Conservation (phyloP, 441 rosid genomes). For the Syzygium malaccense region DNA sequence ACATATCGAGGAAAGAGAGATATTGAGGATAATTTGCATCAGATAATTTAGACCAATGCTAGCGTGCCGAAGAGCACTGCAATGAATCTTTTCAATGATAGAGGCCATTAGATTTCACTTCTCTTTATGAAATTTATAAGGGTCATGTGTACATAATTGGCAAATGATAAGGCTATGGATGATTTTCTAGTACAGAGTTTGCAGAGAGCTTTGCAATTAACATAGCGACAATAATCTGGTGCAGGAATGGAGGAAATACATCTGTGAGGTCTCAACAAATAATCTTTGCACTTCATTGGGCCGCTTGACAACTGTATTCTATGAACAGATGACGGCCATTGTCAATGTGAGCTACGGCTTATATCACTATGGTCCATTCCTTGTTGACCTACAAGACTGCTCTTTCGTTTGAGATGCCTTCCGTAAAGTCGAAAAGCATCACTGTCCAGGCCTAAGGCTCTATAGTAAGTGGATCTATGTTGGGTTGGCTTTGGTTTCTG, state of each 20-base stretch:
- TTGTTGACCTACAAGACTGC: conserved; percentile 37
- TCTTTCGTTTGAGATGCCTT: conserved; percentile 39
- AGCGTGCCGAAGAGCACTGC: neutral
- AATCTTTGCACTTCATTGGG: conserved; percentile 35
- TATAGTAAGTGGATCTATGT: conserved; percentile 44
- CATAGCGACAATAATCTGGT: neutral
- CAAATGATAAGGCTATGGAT: neutral
- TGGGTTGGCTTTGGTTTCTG: conserved; percentile 36
- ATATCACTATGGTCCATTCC: conserved; percentile 31
- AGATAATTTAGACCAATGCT: neutral
- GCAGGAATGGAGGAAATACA: conserved; percentile 22
- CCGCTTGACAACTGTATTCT: conserved; percentile 31
- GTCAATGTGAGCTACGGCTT: conserved; percentile 33
- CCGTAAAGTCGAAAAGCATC: conserved; percentile 21
- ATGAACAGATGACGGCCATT: conserved; percentile 27
- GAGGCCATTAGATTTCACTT: neutral
- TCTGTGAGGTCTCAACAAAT: conserved; percentile 20
- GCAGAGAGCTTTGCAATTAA: neutral
- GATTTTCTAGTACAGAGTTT: neutral
- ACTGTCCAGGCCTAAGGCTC: conserved; percentile 36
- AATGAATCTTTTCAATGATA: neutral
- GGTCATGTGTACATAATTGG: neutral
- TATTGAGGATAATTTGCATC: neutral
- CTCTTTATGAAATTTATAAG: neutral
- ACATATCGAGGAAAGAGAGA: neutral